Evolutionary conservation across 352 stramenopile genomes (phyloP), one percentile per base, ranked within the genome.

Genomic region (Halophytophthora polymorphica): DNA sequence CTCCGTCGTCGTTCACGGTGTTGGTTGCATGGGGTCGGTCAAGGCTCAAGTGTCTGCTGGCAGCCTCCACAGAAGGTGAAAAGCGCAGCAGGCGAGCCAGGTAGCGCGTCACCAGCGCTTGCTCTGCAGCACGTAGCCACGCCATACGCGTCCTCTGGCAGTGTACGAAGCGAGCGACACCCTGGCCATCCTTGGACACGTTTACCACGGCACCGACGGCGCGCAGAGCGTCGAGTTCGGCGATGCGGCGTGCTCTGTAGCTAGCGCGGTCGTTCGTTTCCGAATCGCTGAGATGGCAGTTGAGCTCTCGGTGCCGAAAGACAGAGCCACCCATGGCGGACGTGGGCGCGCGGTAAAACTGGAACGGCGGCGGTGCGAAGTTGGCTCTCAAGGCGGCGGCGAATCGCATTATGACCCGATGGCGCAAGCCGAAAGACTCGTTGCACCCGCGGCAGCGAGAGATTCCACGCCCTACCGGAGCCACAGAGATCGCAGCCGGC

Each of bases 251-350:
- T 28, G 22, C 53, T 7, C n/a, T 10, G 46, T 61, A 61, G 53
- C 53, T 61, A 21, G 53, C 49, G 33, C 53, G 38, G 34, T 61
- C 53, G 31, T 61, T 61, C 21, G 50, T 28, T 2, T 18, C 8
- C 17, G 18, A 56, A 21, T 31, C 31, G 17, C 45, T 45, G 8
- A 46, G 21, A 35, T 56, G 53, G 11, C 39, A 56, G 45, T 50
- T 33, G 10, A 61, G 45, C 13, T 50, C 45, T 42, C 53, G 39
- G 50, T 40, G 45, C 17, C 53, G 53, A 37, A 61, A 61, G 10
- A 48, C n/a, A 17, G 25, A 31, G 25, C 25, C 25, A 31, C 25
- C 8, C 25, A 31, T 31, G 25, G 25, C 25, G 25, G 25, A 31
- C 4, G 25, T 31, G 25, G 25, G 8, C 8, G 25, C 25, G 25